These are phyloP conservation scores for Botrytis deweyae DNA, from an alignment of 2,329 filamentous ascomycete species.

Conservation along the genomic window DNA sequence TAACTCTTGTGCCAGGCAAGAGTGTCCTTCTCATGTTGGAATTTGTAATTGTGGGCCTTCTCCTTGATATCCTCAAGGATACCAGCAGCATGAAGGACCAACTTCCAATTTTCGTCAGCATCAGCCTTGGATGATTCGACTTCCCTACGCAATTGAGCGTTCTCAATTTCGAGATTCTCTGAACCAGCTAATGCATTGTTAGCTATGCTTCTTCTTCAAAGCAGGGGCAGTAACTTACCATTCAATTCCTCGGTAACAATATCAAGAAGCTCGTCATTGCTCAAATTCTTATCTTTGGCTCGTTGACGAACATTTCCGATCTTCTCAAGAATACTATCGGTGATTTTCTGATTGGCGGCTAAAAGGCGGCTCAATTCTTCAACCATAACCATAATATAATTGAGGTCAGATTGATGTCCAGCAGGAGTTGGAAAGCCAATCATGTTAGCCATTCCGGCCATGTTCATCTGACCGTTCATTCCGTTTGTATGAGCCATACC, in stretches of 20 bases:
- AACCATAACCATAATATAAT: slow-evolving; percentile 67
- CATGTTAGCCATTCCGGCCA: slow-evolving; percentile 41
- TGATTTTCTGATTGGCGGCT: slow-evolving; percentile 54
- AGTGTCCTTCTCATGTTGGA: slow-evolving; percentile 60
- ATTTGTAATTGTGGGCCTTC: slow-evolving; percentile 66
- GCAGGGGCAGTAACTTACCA: slow-evolving; percentile 42
- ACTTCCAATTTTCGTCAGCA: slow-evolving; percentile 59
- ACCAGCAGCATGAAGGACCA: slow-evolving; percentile 56
- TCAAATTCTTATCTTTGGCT: slow-evolving; percentile 50
- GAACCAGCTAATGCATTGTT: slow-evolving; percentile 18
- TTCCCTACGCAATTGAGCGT: slow-evolving; percentile 60
- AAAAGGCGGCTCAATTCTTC: slow-evolving; percentile 54
- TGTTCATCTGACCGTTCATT: slow-evolving; percentile 44
- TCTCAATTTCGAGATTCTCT: slow-evolving; percentile 58
- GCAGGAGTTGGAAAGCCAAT: slow-evolving; percentile 56
- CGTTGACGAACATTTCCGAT: slow-evolving; percentile 58
- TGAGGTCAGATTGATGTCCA: slow-evolving; percentile 66
- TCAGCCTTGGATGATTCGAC: slow-evolving; percentile 61
- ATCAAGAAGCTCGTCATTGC: slow-evolving; percentile 58
- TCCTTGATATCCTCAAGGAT: slow-evolving; percentile 58
- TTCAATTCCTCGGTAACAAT: slow-evolving; percentile 57
- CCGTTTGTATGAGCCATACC: slow-evolving; percentile 37
- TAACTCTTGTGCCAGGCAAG: slow-evolving; percentile 66
- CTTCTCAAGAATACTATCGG: slow-evolving; percentile 63
- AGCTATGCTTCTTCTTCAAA: slow-evolving; percentile 13